phyloP scores from a whole-genome alignment of 73 alveolate species.

The Strombidium stylifer region DNA sequence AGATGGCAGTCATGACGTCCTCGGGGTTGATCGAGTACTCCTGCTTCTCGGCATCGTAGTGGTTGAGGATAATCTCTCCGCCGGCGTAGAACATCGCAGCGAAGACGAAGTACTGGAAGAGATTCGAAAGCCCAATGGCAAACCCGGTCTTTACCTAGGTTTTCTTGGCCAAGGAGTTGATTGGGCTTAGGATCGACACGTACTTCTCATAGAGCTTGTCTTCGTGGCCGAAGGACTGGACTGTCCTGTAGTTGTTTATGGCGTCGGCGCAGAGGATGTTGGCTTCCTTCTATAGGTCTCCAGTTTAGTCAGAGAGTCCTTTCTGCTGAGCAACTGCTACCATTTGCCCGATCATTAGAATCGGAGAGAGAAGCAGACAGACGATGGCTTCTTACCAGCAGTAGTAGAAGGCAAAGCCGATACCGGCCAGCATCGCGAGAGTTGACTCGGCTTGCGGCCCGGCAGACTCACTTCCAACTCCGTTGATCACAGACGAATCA shows the following conservation, averaged over 20 bases:
- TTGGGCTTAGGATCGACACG: not conserved
- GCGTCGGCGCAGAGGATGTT: conserved; percentile 62
- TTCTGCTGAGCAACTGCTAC: conserved; percentile 12
- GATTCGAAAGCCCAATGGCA: not conserved
- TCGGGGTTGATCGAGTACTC: too few species aligned
- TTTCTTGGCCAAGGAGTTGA: conserved; percentile 6
- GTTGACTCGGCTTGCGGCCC: conserved; percentile 23
- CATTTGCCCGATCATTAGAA: conserved; percentile 33
- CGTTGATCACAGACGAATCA: conserved; percentile 43
- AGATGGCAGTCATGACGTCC: conserved; percentile 43
- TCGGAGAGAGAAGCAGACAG: conserved; percentile 60
- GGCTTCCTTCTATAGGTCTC: conserved; percentile 18
- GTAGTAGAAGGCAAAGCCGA: conserved; percentile 55
- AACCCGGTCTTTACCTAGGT: not conserved
- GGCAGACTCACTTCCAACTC: conserved; percentile 40
- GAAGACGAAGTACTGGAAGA: too few species aligned
- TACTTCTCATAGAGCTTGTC: conserved; percentile 14
- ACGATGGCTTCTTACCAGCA: conserved; percentile 68
- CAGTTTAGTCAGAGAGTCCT: not conserved
- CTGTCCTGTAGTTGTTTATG: conserved; percentile 56
- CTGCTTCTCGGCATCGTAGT: too few species aligned
- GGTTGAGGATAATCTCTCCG: conserved; percentile 51
- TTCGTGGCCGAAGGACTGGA: conserved; percentile 58
- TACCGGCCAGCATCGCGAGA: conserved; percentile 52
- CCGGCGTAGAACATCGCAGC: conserved; percentile 69